phyloP scores from a whole-genome alignment of 2,329 filamentous ascomycete genomes.

The Trichoderma brevicompactum region DNA sequence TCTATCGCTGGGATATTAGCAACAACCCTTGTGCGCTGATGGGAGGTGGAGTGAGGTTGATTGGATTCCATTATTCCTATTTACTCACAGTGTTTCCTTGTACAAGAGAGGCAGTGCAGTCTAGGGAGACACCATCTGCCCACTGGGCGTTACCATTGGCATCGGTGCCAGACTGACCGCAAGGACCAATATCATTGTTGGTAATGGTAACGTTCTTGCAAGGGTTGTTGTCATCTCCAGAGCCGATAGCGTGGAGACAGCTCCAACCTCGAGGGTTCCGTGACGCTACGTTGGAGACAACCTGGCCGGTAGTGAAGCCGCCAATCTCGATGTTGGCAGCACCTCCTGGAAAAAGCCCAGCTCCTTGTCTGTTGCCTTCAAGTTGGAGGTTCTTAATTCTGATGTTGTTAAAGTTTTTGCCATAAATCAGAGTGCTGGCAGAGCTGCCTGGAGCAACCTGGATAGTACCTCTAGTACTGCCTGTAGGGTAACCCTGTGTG shows the following conservation, averaged over 20 bases:
- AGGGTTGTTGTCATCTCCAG: conserved; percentile 32
- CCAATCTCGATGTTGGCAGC: conserved; percentile 39
- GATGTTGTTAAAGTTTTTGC: conserved; percentile 32
- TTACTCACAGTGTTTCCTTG: conserved; percentile 34
- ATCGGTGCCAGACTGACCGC: conserved; percentile 34
- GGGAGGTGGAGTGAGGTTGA: too few species aligned
- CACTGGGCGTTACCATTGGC: conserved; percentile 32
- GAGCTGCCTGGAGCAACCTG: conserved; percentile 34
- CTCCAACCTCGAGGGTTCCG: conserved; percentile 37
- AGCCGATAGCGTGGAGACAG: conserved; percentile 37
- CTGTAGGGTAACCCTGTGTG: conserved; percentile 36
- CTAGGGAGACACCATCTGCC: conserved; percentile 37
- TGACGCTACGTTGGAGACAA: conserved; percentile 32
- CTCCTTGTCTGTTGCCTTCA: conserved; percentile 35
- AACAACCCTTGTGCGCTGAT: too few species aligned
- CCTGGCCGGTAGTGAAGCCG: conserved; percentile 32
- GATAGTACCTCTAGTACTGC: conserved; percentile 33
- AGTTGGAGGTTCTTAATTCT: conserved; percentile 36
- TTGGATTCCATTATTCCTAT: too few species aligned
- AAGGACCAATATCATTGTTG: conserved; percentile 36
- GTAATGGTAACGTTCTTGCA: conserved; percentile 34
- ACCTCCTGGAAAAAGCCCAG: conserved; percentile 33
- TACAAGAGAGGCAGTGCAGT: conserved; percentile 34
- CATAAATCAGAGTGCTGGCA: conserved; percentile 33
- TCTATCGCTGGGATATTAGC: conserved; percentile 25